phyloP scores from a whole-genome alignment of 2,329 filamentous ascomycete species.

The Colletotrichum chrysophilum region DNA sequence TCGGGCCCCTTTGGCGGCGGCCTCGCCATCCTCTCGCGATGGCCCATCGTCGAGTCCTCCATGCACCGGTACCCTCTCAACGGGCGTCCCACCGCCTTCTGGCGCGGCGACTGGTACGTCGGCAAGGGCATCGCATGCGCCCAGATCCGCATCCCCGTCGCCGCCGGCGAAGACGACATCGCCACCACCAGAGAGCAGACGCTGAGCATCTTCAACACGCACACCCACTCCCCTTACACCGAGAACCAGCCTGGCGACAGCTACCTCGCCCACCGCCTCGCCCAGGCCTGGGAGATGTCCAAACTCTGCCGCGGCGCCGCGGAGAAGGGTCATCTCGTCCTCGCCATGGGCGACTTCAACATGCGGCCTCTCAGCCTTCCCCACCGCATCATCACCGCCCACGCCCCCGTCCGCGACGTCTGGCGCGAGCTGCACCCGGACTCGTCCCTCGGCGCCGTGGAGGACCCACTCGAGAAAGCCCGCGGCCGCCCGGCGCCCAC shows the following conservation, averaged over 20 bases:
- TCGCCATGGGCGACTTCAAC: constrained; percentile 94
- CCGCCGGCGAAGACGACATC: background rate
- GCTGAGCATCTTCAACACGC: constrained; percentile 88
- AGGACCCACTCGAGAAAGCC: constrained; percentile 69
- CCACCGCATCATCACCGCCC: constrained; percentile 80
- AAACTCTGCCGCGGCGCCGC: constrained; percentile 85
- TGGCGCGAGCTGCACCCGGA: constrained; percentile 88
- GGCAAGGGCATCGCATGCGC: constrained; percentile 93
- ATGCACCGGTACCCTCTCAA: constrained; percentile 92
- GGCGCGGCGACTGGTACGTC: constrained; percentile 93
- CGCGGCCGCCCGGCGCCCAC: constrained; percentile 73
- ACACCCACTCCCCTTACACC: constrained; percentile 87
- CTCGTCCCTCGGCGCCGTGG: constrained; percentile 77
- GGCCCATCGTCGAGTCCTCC: constrained; percentile 88
- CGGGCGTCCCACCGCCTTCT: constrained; percentile 91
- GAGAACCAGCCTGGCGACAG: constrained; percentile 73
- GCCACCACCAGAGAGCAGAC: constrained; percentile 59
- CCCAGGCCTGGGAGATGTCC: constrained; percentile 93
- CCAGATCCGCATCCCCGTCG: constrained; percentile 53
- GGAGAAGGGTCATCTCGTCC: constrained; percentile 80
- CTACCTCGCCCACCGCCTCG: constrained; percentile 88
- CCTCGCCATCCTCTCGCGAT: constrained; percentile 85
- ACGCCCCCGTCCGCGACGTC: constrained; percentile 78
- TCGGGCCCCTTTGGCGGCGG: constrained; percentile 90
- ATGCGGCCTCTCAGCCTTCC: constrained; percentile 89